phyloP scores from a whole-genome alignment of 2,329 filamentous ascomycete species.

The Aspergillus uvarum region DNA sequence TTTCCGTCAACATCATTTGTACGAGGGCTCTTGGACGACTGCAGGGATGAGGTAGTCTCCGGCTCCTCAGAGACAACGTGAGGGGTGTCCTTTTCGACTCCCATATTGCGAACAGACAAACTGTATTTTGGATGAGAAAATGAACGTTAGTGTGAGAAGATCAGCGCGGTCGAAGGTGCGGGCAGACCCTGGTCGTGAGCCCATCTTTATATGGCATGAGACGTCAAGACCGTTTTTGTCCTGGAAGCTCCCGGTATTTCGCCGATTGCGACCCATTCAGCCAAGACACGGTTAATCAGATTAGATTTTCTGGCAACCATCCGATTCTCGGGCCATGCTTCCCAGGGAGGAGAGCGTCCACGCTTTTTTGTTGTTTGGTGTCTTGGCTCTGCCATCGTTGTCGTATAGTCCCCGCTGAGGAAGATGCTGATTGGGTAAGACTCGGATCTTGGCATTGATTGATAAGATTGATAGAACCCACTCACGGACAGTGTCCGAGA shows the following conservation, averaged over 20 bases:
- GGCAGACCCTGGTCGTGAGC: neutral
- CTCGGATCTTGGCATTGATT: neutral
- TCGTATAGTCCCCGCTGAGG: neutral
- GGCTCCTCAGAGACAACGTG: neutral
- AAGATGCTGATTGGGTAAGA: neutral
- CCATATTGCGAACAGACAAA: neutral
- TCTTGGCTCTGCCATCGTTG: neutral
- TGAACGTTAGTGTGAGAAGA: neutral
- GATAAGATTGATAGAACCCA: slow-evolving; percentile 7
- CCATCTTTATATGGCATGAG: slow-evolving; percentile 1
- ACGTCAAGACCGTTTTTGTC: neutral
- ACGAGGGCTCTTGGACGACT: neutral
- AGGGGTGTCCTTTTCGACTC: neutral
- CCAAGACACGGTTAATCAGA: neutral
- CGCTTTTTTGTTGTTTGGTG: neutral
- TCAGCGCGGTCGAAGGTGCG: neutral
- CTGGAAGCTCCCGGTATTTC: neutral
- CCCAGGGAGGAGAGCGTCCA: neutral
- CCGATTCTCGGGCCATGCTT: neutral
- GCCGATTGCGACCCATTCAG: neutral
- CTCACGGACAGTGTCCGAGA: slow-evolving; percentile 4
- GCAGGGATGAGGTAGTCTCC: neutral
- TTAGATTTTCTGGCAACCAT: slow-evolving; percentile 1
- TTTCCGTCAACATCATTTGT: slow-evolving; percentile 14
- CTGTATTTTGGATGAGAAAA: neutral